Conservation (phyloP, 352 stramenopile species). For the Pythium volutum region DNA sequence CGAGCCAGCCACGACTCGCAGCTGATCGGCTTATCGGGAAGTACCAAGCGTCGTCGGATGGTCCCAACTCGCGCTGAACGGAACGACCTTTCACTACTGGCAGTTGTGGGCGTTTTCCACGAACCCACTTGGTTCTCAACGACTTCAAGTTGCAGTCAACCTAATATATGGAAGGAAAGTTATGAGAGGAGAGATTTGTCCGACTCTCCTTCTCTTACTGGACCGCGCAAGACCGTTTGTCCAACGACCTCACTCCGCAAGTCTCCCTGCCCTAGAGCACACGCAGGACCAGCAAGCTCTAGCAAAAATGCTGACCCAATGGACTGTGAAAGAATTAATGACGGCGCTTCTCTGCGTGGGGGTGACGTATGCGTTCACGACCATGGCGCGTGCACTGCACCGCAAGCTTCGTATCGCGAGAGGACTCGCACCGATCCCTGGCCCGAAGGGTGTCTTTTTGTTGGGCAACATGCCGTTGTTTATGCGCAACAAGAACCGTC, state of each 20-base stretch:
- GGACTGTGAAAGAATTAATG: conserved; percentile 10
- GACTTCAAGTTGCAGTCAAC: background rate
- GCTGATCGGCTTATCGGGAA: too few species aligned
- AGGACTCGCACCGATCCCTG: conserved; percentile 37
- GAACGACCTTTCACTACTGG: background rate
- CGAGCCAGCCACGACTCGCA: background rate
- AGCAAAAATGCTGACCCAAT: background rate
- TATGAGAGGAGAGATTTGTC: background rate
- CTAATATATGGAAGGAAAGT: background rate
- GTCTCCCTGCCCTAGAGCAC: background rate
- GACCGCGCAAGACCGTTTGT: background rate
- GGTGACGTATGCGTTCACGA: conserved; percentile 5
- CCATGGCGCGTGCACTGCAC: conserved; percentile 20
- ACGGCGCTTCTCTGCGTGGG: conserved; percentile 8
- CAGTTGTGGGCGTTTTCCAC: background rate
- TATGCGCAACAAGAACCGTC: conserved; percentile 44
- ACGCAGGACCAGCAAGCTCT: background rate
- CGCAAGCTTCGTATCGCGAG: conserved; percentile 57
- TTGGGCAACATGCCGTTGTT: conserved; percentile 56
- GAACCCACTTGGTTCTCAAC: background rate
- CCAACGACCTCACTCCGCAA: background rate
- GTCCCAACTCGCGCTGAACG: background rate
- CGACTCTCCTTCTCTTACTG: background rate
- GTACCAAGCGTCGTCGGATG: too few species aligned
- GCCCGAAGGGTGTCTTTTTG: conserved; percentile 40